A percentile compares a stretch with the other conserved stretches of the same genome.
Evolutionary conservation across 1,139 yeast genomes (phyloP).

Genomic region (Sugiyamaella grinbergsii): DNA sequence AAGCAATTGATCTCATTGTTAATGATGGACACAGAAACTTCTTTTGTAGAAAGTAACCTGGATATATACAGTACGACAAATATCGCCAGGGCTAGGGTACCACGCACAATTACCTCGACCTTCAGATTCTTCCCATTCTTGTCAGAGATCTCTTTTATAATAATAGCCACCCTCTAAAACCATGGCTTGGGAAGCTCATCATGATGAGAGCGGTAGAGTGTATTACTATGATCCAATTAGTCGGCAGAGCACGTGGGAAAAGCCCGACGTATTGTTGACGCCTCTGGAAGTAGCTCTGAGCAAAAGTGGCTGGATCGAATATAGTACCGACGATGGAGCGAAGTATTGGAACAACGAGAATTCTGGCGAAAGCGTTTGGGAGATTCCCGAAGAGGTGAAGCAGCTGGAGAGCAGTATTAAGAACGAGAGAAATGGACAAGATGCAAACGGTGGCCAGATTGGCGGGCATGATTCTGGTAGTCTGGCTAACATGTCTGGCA

Average conservation of each 20-base stretch:
- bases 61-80: no score
- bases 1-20: no score
- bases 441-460: no score
- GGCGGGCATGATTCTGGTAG: no score
- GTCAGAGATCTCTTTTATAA: no score
- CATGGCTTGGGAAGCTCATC: slow-evolving; percentile 62
- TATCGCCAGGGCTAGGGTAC: no score
- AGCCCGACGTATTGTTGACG: slow-evolving; percentile 58
- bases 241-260: slow-evolving; percentile 78
- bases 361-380: slow-evolving; percentile 80
- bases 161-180: not conserved
- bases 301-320: slow-evolving; percentile 60
- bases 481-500: not conserved
- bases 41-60: no score
- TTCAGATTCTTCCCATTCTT: no score
- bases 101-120: no score
- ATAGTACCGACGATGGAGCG: slow-evolving; percentile 66
- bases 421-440: not conserved
- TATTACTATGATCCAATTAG: slow-evolving; percentile 73
- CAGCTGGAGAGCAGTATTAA: slow-evolving; percentile 18
- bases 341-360: slow-evolving; percentile 69
- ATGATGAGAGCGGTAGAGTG: slow-evolving; percentile 64
- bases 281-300: slow-evolving; percentile 42
- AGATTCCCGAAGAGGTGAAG: slow-evolving; percentile 54
- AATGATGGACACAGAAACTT: no score